These are phyloP conservation scores for Phylloporus arenicola DNA, from an alignment of 768 basidiomycete species.

Conservation along the genomic window DNA sequence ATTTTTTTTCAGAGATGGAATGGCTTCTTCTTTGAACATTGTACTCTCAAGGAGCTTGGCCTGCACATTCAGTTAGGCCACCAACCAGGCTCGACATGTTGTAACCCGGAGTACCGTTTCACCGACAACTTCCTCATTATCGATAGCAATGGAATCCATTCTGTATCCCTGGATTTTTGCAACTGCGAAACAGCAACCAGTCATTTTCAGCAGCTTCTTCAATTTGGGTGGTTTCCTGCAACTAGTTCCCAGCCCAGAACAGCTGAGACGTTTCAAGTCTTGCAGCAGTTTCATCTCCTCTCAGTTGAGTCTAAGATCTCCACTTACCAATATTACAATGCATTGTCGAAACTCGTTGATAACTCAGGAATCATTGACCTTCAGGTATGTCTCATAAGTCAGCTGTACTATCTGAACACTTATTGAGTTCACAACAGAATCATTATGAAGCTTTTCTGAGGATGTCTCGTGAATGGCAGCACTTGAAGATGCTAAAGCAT, in stretches of 20 bases:
- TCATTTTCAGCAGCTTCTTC: not conserved
- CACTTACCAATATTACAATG: slow-evolving; percentile 26
- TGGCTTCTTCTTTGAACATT: not conserved
- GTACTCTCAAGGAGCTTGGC: not conserved
- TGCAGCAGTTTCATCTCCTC: slow-evolving; percentile 2
- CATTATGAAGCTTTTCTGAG: not conserved
- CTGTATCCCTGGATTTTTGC: not conserved
- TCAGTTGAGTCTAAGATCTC: slow-evolving; percentile 26
- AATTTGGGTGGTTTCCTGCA: not conserved
- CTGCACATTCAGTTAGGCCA: not conserved
- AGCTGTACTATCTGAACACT: not conserved
- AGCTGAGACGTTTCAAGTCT: not conserved
- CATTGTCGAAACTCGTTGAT: slow-evolving; percentile 20
- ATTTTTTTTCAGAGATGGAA: not conserved
- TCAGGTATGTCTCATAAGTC: not conserved
- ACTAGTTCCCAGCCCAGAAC: slow-evolving; percentile 5
- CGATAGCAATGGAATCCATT: not conserved
- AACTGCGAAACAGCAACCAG: not conserved
- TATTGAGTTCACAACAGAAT: not conserved
- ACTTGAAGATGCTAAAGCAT: not conserved
- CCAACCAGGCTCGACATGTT: not conserved
- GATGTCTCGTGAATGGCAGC: not conserved
- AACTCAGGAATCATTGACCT: slow-evolving; percentile 19
- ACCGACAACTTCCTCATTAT: not conserved
- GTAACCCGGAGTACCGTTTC: not conserved